Evolutionary conservation across 2,329 filamentous ascomycete genomes (phyloP), one percentile per base, ranked within the genome.

Genomic region (Cucurbitaria berberidis): DNA sequence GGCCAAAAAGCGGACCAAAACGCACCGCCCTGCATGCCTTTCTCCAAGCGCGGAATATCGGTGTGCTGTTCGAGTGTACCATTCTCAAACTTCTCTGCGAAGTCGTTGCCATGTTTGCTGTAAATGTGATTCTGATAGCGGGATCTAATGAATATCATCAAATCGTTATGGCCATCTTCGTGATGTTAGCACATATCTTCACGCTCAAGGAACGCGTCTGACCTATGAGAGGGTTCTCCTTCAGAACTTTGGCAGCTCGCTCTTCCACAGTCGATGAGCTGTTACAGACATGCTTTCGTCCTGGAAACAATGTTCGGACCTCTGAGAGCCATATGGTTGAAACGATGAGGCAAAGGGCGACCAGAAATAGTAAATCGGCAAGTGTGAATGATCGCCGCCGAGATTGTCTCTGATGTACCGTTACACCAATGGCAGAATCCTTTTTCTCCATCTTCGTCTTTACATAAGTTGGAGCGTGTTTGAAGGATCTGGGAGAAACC

Each of bases 1-100:
- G 85, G 84, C 35, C 89, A 86, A 66, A 83, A 98, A 9, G 95
- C 91, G 70, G 89, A 93, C 93, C 93, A 97, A 73, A 97, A 97
- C n/a, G 90, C 87, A 49, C 92, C 93, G 34, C 92, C 92, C 57
- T 88, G 86, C 62, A 82, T 81, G 1, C 93, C 92, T 44, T 84
- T 75, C 30, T 84, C 81, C 42, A 96, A 81, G 5, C 93, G 86
- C 1, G 89, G 87, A 8, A 96, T 78, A 72, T 98, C 93, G 46
- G 95, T 88, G 62, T 98, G 90, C 3, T 81, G 81, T 0, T 73
- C 68, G 45, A 96, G 76, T 0, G 84, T 84, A 27, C 90, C 91
- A 19, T 89, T 78, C 60, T 88, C 83, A 68, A 96, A 96, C 5
- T 84, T 82, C 32, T 86, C 77, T n/a, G 83, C 87, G 76, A 96